Evolutionary conservation across 2,329 filamentous ascomycete genomes (phyloP), one percentile per base, ranked within the genome.

Genomic region (Cladosporium sp.): DNA sequence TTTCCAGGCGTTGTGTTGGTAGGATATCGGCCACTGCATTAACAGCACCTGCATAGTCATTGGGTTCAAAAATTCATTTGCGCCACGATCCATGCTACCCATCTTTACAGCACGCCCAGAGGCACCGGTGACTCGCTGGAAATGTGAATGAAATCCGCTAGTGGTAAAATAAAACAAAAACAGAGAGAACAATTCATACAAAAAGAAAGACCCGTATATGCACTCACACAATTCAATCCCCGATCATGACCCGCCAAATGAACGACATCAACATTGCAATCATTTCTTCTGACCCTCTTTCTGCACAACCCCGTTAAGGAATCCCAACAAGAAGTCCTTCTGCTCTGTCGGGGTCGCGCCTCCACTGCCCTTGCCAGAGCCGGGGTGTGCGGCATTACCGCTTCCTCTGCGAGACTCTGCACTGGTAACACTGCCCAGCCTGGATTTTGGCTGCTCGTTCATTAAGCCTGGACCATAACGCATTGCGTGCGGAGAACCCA

Each of bases 261-360:
- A 30, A 7, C 20, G n/a, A 47, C 12, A n/a, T 28, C 7, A 28
- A 28, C 42, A 28, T 15, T 17, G 11, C 28, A 22, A 47, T 39
- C 52, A 38, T 25, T 56, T 59, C 30, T 38, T 52, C 25, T 43
- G 52, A 15, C 69, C 69, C 59, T 70, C 70, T 52, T 68, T 69
- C 63, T 65, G 60, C 30, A 73, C 70, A 3, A 74, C 70, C 1
- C 70, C 70, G 61, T 73, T 72, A 19, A 74, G 60, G 58, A 70
- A 74, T 37, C 65, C 69, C 61, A 73, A 59, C 62, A 74, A 61
- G 43, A 74, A 70, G 38, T 67, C 70, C 61, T 71, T 73, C 9
- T 66, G 65, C 60, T 73, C 69, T 15, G 67, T 66, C 7, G 69
- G 67, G 30, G 69, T 69, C 11, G 58, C 61, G 42, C 55, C 45